These are phyloP conservation scores for Aphanomyces astaci DNA, from an alignment of 352 stramenopile genomes.

Conservation along the genomic window DNA sequence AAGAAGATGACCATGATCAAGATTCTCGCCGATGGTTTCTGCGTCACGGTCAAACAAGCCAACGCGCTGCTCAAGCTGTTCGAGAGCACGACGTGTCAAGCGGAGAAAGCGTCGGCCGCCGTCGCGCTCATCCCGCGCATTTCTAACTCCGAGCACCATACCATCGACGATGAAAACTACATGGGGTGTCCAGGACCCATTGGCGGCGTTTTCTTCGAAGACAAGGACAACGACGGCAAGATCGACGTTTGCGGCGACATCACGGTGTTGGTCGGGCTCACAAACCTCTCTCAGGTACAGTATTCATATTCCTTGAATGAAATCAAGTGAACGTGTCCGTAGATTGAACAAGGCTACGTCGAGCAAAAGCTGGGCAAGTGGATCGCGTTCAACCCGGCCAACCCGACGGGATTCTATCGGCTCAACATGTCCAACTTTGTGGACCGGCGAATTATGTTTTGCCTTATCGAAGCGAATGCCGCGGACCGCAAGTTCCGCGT, in stretches of 20 bases:
- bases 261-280: conserved; percentile 61
- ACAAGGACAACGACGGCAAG: conserved; percentile 72
- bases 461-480: conserved; percentile 59
- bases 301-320: neutral
- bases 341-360: conserved; percentile 59
- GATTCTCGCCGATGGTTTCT: conserved; percentile 52
- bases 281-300: conserved; percentile 29
- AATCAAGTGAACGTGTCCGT: conserved; percentile 23
- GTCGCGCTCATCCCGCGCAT: conserved; percentile 63
- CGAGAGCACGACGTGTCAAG: conserved; percentile 48
- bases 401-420: conserved; percentile 55
- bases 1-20: conserved; percentile 50
- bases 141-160: conserved; percentile 22
- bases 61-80: conserved; percentile 56
- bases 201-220: conserved; percentile 57
- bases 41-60: conserved; percentile 45
- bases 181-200: neutral
- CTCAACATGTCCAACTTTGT: conserved; percentile 64
- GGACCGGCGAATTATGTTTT: conserved; percentile 63
- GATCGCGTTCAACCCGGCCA: conserved; percentile 66
- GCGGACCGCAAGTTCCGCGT: conserved; percentile 43
- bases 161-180: conserved; percentile 5
- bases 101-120: conserved; percentile 58
- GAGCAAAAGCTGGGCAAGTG: conserved; percentile 68
- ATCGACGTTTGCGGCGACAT: conserved; percentile 77